phyloP scores from a whole-genome alignment of 1,284 basidiomycete species.

The Fistulinella cinereoalba region DNA sequence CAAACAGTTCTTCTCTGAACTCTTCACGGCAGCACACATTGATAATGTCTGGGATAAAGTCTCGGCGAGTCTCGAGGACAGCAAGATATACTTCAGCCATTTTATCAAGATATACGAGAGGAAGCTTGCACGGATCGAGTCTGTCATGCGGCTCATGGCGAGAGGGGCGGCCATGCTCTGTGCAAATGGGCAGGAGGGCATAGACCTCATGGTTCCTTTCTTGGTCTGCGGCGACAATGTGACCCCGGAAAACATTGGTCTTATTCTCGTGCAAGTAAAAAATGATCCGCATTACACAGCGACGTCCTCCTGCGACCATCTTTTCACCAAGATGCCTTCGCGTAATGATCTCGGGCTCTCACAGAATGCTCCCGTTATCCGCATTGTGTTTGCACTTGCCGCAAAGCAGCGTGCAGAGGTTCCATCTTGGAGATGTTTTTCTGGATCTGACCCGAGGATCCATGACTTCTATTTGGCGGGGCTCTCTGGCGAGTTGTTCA shows the following conservation, averaged over 20 bases:
- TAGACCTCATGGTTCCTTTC: slow-evolving; percentile 30
- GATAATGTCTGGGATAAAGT: neutral
- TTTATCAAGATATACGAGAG: slow-evolving; percentile 26
- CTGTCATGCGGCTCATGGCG: slow-evolving; percentile 13
- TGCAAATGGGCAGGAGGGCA: too few species aligned
- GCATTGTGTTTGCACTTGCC: neutral
- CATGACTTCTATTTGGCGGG: neutral
- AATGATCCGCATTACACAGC: slow-evolving; percentile 13
- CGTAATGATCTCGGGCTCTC: neutral
- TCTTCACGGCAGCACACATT: neutral
- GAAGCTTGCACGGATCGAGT: neutral
- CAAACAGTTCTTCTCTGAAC: neutral
- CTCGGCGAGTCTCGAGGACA: slow-evolving; percentile 13
- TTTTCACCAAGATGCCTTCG: neutral
- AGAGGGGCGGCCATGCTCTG: slow-evolving; percentile 32
- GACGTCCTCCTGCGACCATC: too few species aligned
- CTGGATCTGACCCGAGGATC: too few species aligned
- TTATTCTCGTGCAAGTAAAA: slow-evolving; percentile 28
- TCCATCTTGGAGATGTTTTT: neutral
- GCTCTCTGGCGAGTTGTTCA: neutral
- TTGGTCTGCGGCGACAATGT: slow-evolving; percentile 8
- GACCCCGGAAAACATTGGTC: slow-evolving; percentile 14
- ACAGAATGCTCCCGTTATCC: neutral
- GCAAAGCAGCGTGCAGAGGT: neutral
- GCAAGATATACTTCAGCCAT: slow-evolving; percentile 31